phyloP scores from a whole-genome alignment of 2,329 filamentous ascomycete species.

The Ceratocystis lukuohia region DNA sequence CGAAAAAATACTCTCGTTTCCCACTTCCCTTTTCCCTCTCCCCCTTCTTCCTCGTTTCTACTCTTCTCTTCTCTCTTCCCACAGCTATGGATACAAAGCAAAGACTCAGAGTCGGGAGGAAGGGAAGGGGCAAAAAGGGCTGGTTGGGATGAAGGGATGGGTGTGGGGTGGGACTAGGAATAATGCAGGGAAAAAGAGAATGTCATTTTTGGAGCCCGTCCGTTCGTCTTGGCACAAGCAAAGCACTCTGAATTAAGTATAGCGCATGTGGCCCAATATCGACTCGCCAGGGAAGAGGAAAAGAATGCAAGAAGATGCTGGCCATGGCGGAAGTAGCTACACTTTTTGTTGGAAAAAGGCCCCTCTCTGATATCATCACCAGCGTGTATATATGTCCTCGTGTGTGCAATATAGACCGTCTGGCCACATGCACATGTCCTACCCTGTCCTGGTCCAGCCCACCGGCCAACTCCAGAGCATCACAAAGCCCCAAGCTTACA shows the following conservation, averaged over 20 bases:
- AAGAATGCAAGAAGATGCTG: background rate
- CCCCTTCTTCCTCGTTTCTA: background rate
- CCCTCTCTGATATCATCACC: background rate
- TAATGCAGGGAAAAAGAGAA: background rate
- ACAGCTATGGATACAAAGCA: background rate
- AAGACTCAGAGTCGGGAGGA: background rate
- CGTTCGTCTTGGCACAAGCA: constrained; percentile 3
- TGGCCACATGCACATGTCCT: background rate
- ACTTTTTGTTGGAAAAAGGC: background rate
- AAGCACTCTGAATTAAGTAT: background rate
- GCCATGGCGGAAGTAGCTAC: background rate
- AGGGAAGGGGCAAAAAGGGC: background rate
- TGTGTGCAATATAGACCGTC: background rate
- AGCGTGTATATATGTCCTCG: background rate
- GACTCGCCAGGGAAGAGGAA: background rate
- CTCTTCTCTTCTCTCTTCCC: constrained; percentile 3
- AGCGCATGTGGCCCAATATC: background rate
- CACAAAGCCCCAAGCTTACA: background rate
- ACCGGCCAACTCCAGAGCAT: background rate
- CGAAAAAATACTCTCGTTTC: background rate
- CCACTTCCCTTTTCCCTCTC: background rate
- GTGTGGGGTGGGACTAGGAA: background rate
- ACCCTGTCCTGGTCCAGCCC: background rate
- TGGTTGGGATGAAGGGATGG: background rate
- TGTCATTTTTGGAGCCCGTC: constrained; percentile 6